phyloP scores from a whole-genome alignment of 2,329 filamentous ascomycete genomes.

The Ascochyta viciae-villosae region DNA sequence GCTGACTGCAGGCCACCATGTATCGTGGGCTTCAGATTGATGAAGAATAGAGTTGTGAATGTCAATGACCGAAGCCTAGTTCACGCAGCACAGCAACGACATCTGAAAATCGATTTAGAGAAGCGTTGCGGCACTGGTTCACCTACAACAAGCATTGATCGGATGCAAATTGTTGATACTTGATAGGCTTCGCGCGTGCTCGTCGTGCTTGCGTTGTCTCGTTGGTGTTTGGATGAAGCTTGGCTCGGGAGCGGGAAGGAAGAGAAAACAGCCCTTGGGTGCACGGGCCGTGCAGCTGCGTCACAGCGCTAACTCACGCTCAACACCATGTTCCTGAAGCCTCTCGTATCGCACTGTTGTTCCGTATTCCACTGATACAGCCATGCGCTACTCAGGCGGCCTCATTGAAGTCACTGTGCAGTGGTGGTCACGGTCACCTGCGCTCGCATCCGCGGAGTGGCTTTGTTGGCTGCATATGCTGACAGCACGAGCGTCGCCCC shows the following conservation, averaged over 20 bases:
- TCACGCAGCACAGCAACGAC: background rate
- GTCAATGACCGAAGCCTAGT: background rate
- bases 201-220: conserved; percentile 18
- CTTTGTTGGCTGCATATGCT: conserved; percentile 1
- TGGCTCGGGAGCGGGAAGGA: conserved; percentile 4
- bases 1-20: background rate
- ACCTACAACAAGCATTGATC: background rate
- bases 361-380: background rate
- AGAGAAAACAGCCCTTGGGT: background rate
- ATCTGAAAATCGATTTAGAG: background rate
- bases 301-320: background rate
- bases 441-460: conserved; percentile 2
- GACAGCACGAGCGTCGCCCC: background rate
- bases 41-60: background rate
- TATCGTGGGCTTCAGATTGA: background rate
- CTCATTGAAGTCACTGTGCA: background rate
- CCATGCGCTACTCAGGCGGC: background rate
- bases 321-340: background rate
- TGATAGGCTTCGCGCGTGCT: conserved; percentile 11
- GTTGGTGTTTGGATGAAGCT: conserved; percentile 15
- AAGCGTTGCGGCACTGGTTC: background rate
- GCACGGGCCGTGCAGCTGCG: background rate
- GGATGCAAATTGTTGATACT: background rate
- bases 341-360: background rate
- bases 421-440: background rate